phyloP scores from a whole-genome alignment of 2,329 filamentous ascomycete genomes.

The Penicillium fuscoglaucum region DNA sequence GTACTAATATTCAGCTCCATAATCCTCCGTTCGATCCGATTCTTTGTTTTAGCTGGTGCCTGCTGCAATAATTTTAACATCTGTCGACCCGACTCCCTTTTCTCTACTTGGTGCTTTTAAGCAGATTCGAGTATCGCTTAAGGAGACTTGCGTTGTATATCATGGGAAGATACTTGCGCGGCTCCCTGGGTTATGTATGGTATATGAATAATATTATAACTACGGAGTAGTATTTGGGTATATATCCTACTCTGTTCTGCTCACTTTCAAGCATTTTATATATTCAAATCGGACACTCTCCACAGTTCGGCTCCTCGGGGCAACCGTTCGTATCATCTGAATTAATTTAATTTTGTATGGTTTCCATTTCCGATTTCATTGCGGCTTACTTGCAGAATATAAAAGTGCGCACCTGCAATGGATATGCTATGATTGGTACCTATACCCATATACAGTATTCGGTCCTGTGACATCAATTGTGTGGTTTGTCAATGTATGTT shows the following conservation, averaged over 20 bases:
- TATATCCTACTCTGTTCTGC: background rate
- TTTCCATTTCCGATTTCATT: background rate
- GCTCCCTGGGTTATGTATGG: background rate
- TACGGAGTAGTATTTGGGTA: no score
- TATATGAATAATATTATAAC: background rate
- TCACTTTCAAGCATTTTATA: background rate
- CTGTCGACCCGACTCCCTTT: background rate
- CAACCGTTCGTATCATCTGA: background rate
- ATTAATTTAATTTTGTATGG: background rate
- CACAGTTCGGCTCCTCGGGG: background rate
- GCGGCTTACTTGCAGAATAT: background rate
- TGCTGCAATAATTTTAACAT: background rate
- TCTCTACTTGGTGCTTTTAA: background rate
- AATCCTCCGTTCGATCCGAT: background rate
- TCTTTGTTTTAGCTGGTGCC: background rate
- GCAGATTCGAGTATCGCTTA: background rate
- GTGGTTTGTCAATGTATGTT: background rate
- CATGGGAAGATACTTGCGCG: background rate
- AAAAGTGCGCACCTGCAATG: background rate
- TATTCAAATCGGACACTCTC: background rate
- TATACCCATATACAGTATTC: background rate
- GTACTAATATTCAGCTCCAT: background rate
- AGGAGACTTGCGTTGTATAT: background rate
- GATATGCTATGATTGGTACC: background rate
- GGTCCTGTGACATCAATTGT: background rate